Conservation (phyloP, 768 basidiomycete genomes). For the Tulasnella sp. region DNA sequence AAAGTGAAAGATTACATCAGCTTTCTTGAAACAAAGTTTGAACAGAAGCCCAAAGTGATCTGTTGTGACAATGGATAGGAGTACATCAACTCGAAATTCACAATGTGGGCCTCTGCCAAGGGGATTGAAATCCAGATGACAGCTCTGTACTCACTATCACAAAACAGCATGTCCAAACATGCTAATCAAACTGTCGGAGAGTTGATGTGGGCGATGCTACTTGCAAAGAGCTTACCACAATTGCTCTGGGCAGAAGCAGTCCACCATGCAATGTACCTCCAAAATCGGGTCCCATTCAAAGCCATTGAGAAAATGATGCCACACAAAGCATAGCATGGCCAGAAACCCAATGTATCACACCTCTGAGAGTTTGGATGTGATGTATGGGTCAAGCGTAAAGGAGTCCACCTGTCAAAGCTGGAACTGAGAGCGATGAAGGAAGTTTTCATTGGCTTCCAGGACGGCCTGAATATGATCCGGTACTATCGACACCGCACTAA, state of each 20-base stretch:
- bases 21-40: slow-evolving; percentile 27
- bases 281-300: background rate
- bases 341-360: slow-evolving; percentile 10
- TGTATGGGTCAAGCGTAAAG: background rate
- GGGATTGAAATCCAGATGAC: slow-evolving; percentile 24
- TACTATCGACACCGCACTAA: slow-evolving; percentile 12
- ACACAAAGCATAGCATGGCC: background rate
- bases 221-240: slow-evolving; percentile 21
- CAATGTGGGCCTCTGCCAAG: slow-evolving; percentile 20
- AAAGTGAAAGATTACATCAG: slow-evolving; percentile 29
- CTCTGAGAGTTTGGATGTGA: slow-evolving; percentile 11
- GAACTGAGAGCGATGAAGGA: background rate
- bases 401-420: slow-evolving; percentile 23
- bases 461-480: background rate
- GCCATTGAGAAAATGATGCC: background rate
- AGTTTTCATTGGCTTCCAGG: slow-evolving; percentile 12
- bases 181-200: slow-evolving; percentile 25
- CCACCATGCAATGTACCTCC: background rate
- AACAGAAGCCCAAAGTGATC: slow-evolving; percentile 25
- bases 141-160: slow-evolving; percentile 24
- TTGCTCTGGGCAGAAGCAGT: slow-evolving; percentile 13
- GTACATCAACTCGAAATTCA: slow-evolving; percentile 32
- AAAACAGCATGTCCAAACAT: slow-evolving; percentile 27
- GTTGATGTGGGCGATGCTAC: slow-evolving; percentile 21
- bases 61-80: slow-evolving; percentile 27